Conservation (phyloP, 1,139 yeast genomes). For the Yamadazyma pseudoaaseri region DNA sequence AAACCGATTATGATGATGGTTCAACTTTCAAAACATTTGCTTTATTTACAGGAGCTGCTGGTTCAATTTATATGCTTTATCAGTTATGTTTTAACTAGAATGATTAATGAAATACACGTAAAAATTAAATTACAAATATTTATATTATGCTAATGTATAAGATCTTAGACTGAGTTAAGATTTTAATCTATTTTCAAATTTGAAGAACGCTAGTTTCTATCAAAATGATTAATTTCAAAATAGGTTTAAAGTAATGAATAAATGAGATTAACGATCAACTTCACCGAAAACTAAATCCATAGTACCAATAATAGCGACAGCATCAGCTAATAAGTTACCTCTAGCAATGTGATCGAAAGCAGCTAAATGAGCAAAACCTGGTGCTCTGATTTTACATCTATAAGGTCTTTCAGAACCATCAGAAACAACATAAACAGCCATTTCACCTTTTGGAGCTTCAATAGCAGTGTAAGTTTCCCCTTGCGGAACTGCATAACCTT, state of each 20-base stretch:
- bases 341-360: constrained; percentile 85
- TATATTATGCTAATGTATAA: constrained; percentile 10
- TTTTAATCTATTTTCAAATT: too few species aligned
- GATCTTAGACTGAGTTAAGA: constrained; percentile 5
- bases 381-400: constrained; percentile 90
- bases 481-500: constrained; percentile 86
- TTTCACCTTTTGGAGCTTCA: constrained; percentile 95
- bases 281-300: constrained; percentile 96
- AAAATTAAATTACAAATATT: constrained; percentile 6
- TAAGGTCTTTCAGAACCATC: constrained; percentile 91
- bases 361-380: constrained; percentile 88
- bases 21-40: constrained; percentile 21
- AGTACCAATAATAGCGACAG: constrained; percentile 92
- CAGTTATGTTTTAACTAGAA: constrained; percentile 1
- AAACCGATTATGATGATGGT: constrained; percentile 21
- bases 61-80: constrained; percentile 19
- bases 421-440: constrained; percentile 87
- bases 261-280: constrained; percentile 67
- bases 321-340: constrained; percentile 88
- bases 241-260: too few species aligned
- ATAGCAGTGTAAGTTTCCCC: constrained; percentile 92
- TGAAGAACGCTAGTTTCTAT: background rate
- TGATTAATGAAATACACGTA: background rate
- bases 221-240: background rate
- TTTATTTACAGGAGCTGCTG: constrained; percentile 33